Evolutionary conservation across 2,329 filamentous ascomycete species (phyloP).

Genomic region (Neofusicoccum cordaticola): DNA sequence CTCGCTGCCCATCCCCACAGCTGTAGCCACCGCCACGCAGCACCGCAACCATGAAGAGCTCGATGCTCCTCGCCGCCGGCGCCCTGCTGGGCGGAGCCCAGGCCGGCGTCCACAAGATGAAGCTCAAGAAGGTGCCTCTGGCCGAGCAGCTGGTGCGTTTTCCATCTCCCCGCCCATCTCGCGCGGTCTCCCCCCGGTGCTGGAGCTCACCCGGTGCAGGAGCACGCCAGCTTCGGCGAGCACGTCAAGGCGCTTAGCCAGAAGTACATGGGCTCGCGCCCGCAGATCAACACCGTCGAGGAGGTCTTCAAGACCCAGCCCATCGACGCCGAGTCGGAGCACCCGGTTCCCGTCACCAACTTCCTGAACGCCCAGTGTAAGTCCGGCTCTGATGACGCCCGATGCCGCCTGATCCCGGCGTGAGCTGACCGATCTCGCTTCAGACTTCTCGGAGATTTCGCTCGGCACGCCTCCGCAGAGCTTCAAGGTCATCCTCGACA

Average conservation of each 20-base stretch:
- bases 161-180: constrained; percentile 15
- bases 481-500: constrained; percentile 99
- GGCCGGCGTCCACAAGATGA: constrained; percentile 90
- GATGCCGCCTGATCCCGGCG: neutral
- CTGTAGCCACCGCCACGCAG: neutral
- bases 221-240: constrained; percentile 72
- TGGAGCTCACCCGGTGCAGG: constrained; percentile 47
- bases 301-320: constrained; percentile 77
- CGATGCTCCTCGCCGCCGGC: constrained; percentile 73
- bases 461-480: constrained; percentile 87
- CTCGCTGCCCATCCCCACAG: neutral
- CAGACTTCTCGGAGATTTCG: constrained; percentile 95
- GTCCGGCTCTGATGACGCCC: constrained; percentile 34
- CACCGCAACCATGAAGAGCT: constrained; percentile 70
- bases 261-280: constrained; percentile 90
- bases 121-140: constrained; percentile 94
- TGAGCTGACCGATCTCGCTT: neutral
- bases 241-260: constrained; percentile 83
- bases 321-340: constrained; percentile 63
- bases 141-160: constrained; percentile 82
- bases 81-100: constrained; percentile 78
- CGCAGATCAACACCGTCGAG: constrained; percentile 57
- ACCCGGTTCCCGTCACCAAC: constrained; percentile 89
- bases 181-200: constrained; percentile 1
- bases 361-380: constrained; percentile 98